A percentile compares a stretch with the other conserved stretches of the same genome.
phyloP scores from a whole-genome alignment of 495 filamentous ascomycete genomes.

The Penicillium diatomitis region DNA sequence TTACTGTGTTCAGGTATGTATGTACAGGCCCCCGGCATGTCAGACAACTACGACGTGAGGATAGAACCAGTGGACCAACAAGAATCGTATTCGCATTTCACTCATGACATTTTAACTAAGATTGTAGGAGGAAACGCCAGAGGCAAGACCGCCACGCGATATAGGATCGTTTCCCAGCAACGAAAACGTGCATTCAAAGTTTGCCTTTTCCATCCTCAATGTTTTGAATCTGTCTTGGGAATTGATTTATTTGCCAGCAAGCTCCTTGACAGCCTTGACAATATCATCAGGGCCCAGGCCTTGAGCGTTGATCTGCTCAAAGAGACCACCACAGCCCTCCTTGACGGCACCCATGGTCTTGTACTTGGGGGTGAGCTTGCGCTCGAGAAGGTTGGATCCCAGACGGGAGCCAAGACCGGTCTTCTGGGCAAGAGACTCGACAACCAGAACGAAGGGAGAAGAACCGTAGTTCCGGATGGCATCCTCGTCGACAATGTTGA shows the following conservation, averaged over 20 bases:
- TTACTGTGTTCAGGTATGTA: too few relatives aligned
- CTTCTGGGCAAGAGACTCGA: constrained; percentile 34
- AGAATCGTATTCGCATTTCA: too few relatives aligned
- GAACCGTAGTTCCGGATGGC: constrained; percentile 28
- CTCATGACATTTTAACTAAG: too few relatives aligned
- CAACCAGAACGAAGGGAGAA: constrained; percentile 25
- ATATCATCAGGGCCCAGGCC: constrained; percentile 29
- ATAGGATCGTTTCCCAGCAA: too few relatives aligned
- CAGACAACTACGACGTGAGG: too few relatives aligned
- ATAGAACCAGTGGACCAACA: too few relatives aligned
- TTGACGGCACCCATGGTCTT: constrained; percentile 25
- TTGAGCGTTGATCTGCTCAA: constrained; percentile 29
- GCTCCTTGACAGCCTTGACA: constrained; percentile 17
- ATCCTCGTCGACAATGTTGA: constrained; percentile 32
- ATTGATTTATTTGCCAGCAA: constrained; percentile 14
- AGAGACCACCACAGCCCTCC: constrained; percentile 31
- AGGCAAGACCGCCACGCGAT: too few relatives aligned
- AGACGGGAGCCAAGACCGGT: constrained; percentile 33
- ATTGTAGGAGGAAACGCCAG: too few relatives aligned
- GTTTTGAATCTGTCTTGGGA: too few relatives aligned
- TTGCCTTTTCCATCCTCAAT: too few relatives aligned
- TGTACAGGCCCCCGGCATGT: too few relatives aligned
- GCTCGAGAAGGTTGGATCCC: constrained; percentile 25
- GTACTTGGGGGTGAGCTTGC: constrained; percentile 28
- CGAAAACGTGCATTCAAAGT: too few relatives aligned